These are phyloP conservation scores for Penicillium sp. DNA, from an alignment of 2,329 filamentous ascomycete species.

Conservation along the genomic window DNA sequence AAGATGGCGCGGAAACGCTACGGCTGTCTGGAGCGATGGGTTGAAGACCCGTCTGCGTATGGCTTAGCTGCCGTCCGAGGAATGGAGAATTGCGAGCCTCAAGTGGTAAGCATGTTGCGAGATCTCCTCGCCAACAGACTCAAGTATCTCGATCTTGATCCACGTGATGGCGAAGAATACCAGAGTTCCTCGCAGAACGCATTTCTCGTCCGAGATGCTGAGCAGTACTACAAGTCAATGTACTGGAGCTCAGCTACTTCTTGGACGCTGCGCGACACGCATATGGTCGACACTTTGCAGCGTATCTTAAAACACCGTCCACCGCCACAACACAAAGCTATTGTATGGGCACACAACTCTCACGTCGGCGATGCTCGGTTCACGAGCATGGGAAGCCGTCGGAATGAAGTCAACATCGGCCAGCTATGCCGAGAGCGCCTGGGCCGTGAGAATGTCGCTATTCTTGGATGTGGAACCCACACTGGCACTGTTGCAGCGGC, in stretches of 20 bases:
- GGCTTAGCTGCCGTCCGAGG: constrained; percentile 47
- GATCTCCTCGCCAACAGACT: constrained; percentile 49
- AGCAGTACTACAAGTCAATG: constrained; percentile 57
- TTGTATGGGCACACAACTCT: constrained; percentile 59
- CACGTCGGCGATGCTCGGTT: constrained; percentile 58
- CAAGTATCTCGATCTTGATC: constrained; percentile 38
- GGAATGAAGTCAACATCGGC: constrained; percentile 55
- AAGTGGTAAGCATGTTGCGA: constrained; percentile 50
- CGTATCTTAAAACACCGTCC: constrained; percentile 48
- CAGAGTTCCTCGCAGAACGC: constrained; percentile 56
- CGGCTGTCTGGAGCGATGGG: constrained; percentile 51
- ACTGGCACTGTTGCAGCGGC: constrained; percentile 57
- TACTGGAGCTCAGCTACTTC: constrained; percentile 52
- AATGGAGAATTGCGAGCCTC: constrained; percentile 50
- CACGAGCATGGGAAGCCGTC: constrained; percentile 51
- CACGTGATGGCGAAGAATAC: constrained; percentile 50
- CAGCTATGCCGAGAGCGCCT: constrained; percentile 55
- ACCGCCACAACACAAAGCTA: constrained; percentile 43
- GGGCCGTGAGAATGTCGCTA: constrained; percentile 43
- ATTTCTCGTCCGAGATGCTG: constrained; percentile 51
- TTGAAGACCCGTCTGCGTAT: constrained; percentile 53
- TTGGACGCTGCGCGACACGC: constrained; percentile 56
- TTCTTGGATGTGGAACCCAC: constrained; percentile 54
- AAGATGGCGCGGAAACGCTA: constrained; percentile 51
- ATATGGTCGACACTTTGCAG: constrained; percentile 54